Evolutionary conservation across 352 stramenopile species (phyloP).

Genomic region (Pythium aquatile): DNA sequence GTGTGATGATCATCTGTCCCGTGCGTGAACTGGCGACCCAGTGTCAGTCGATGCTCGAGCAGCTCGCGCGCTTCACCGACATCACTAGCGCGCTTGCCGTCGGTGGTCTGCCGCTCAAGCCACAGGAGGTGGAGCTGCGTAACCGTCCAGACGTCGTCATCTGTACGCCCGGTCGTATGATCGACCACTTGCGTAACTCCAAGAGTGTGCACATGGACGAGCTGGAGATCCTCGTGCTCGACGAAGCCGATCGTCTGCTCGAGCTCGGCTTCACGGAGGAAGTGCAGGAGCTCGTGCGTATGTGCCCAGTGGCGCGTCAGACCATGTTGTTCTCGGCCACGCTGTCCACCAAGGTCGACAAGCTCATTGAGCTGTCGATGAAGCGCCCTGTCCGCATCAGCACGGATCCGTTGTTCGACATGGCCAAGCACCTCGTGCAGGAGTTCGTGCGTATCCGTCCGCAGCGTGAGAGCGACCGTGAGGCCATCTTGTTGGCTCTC

Average conservation of each 20-base stretch:
- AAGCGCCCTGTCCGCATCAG: conserved; percentile 95
- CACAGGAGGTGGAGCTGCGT: conserved; percentile 95
- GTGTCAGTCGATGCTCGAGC: conserved; percentile 94
- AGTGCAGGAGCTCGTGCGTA: conserved; percentile 94
- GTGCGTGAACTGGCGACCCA: conserved; percentile 98
- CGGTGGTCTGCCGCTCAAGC: conserved; percentile 88
- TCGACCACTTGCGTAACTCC: conserved; percentile 98
- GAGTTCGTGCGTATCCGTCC: conserved; percentile 97
- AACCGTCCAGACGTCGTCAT: conserved; percentile 96
- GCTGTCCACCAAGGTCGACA: conserved; percentile 97
- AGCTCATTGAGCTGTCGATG: conserved; percentile 96
- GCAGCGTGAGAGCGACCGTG: conserved; percentile 90
- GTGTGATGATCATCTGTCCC: conserved; percentile 96
- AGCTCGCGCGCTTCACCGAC: conserved; percentile 95
- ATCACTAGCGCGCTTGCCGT: conserved; percentile 93
- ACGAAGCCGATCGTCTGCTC: conserved; percentile 95
- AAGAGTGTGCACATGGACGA: conserved; percentile 97
- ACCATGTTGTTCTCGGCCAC: conserved; percentile 99
- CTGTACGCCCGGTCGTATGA: conserved; percentile 97
- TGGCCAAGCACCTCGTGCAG: conserved; percentile 95
- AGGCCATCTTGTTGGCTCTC: conserved; percentile 95
- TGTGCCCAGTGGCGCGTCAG: conserved; percentile 94
- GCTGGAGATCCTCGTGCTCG: conserved; percentile 96
- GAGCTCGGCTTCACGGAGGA: conserved; percentile 99
- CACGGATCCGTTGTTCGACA: conserved; percentile 93